These are phyloP conservation scores for Torrubiella hemipterigena DNA, from an alignment of 2,329 filamentous ascomycete species.

Conservation along the genomic window DNA sequence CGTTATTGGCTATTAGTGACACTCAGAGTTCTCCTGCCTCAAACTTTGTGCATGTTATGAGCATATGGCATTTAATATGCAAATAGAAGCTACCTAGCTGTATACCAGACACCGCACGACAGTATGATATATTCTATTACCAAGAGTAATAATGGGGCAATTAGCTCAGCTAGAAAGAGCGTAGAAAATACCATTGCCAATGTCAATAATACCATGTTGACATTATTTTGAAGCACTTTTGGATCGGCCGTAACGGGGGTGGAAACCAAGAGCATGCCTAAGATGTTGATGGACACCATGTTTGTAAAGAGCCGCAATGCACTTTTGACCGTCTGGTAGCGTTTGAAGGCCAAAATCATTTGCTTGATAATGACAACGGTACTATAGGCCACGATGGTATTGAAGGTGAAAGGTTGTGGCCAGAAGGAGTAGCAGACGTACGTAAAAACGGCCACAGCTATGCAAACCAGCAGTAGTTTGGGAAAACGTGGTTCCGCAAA, in stretches of 20 bases:
- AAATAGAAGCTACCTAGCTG: constrained; percentile 1
- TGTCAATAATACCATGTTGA: constrained; percentile 8
- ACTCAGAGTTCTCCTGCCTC: no score
- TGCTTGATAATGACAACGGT: constrained; percentile 11
- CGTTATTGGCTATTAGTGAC: no score
- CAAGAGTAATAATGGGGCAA: constrained; percentile 9
- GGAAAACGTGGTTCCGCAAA: constrained; percentile 9
- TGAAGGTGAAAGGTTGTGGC: constrained; percentile 11
- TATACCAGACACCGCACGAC: constrained; percentile 4
- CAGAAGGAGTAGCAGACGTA: constrained; percentile 12
- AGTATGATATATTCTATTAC: constrained; percentile 10
- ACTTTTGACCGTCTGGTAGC: constrained; percentile 11
- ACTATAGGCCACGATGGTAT: constrained; percentile 11
- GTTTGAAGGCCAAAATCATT: constrained; percentile 9
- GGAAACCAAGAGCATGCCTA: constrained; percentile 10
- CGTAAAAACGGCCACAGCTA: constrained; percentile 10
- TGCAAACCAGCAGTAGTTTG: constrained; percentile 10
- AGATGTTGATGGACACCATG: constrained; percentile 11
- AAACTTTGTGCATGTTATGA: no score
- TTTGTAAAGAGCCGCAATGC: constrained; percentile 10
- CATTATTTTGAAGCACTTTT: constrained; percentile 6
- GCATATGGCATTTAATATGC: no score
- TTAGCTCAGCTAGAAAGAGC: constrained; percentile 10
- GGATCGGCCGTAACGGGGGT: constrained; percentile 10
- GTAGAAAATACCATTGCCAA: constrained; percentile 11